These are phyloP conservation scores for Elaeis guineensis DNA, from an alignment of 176 grass and related monocot species.

Conservation along the genomic window DNA sequence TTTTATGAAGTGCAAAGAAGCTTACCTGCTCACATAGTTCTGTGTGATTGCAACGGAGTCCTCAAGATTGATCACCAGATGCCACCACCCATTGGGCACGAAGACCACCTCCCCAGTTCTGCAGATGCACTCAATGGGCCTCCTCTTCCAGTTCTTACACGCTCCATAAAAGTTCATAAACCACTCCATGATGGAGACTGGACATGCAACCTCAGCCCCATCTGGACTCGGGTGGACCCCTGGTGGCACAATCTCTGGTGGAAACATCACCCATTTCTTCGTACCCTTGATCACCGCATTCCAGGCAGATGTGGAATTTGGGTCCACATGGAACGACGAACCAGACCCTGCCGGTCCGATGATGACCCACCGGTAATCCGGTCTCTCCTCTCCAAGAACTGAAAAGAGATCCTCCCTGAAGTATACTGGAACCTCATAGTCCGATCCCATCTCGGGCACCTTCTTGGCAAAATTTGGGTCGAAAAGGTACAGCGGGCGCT, in stretches of 20 bases:
- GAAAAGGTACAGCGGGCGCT: constrained; percentile 81
- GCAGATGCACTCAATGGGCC: constrained; percentile 67
- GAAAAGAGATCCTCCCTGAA: constrained; percentile 78
- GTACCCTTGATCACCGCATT: constrained; percentile 82
- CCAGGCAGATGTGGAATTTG: constrained; percentile 88
- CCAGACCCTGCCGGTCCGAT: constrained; percentile 76
- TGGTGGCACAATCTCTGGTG: constrained; percentile 64
- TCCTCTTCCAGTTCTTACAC: constrained; percentile 73
- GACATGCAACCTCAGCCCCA: constrained; percentile 80
- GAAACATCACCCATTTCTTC: constrained; percentile 93
- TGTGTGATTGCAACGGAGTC: constrained; percentile 93
- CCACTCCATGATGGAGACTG: constrained; percentile 98
- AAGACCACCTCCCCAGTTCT: constrained; percentile 67
- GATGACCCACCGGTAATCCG: constrained; percentile 80
- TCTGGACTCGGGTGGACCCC: constrained; percentile 68
- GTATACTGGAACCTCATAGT: constrained; percentile 63
- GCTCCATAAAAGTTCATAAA: constrained; percentile 94
- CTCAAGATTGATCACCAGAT: constrained; percentile 95
- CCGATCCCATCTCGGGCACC: constrained; percentile 58
- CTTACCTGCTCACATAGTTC: constrained; percentile 87
- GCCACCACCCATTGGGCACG: constrained; percentile 98
- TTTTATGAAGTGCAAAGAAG: neutral
- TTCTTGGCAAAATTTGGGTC: constrained; percentile 70
- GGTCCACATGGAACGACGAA: constrained; percentile 90
- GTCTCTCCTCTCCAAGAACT: constrained; percentile 69